Evolutionary conservation across 768 basidiomycete species (phyloP), one percentile per base, ranked within the genome.

Genomic region (Mycena belliarum): DNA sequence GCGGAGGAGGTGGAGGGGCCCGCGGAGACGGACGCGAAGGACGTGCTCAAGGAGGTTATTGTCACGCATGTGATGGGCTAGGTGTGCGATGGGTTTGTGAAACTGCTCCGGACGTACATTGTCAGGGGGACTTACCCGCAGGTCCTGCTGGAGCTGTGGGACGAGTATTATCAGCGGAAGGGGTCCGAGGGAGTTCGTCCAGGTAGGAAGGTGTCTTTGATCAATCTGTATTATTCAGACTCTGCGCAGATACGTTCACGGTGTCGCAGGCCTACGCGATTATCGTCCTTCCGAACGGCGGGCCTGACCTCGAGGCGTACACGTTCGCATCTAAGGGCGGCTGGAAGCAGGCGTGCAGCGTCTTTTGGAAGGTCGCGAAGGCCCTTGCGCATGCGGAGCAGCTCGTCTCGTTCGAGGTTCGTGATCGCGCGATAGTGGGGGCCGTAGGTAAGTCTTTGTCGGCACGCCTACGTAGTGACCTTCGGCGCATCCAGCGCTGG

Each of bases 301-400:
- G 97, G 0, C 82, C 84, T 3, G 97, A 98, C 70, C 79, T 99
- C 29, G 97, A 99, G 70, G 80, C 88, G 6, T 95, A 89, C 72
- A 78, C 76, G 16, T 95, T 98, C 70, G 65, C 80, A 6, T 69
- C 73, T 26, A 88, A 84, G 71, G 74, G 67, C 21, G 89, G 81
- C 6, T 98, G 96, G 96, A 78, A 79, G 24, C 89, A 98, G 71
- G 94, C 95, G 8, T 88, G 85, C 63, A 89, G 87, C 55, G 72
- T 98, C 24, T 93, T 98, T 71, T 95, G 91, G 90, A 95, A 97
- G 72, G 88, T 96, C 6, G 80, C 85, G 0, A 84, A 84, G 52
- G 77, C 91, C 5, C 80, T 98, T 3, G 85, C 84, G 0, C 79
- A 83, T 42, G 97, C 93, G 2, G 97, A 99, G 69, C 79, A 82